Conservation (phyloP, 495 filamentous ascomycete species). For the Durotheca rogersii region DNA sequence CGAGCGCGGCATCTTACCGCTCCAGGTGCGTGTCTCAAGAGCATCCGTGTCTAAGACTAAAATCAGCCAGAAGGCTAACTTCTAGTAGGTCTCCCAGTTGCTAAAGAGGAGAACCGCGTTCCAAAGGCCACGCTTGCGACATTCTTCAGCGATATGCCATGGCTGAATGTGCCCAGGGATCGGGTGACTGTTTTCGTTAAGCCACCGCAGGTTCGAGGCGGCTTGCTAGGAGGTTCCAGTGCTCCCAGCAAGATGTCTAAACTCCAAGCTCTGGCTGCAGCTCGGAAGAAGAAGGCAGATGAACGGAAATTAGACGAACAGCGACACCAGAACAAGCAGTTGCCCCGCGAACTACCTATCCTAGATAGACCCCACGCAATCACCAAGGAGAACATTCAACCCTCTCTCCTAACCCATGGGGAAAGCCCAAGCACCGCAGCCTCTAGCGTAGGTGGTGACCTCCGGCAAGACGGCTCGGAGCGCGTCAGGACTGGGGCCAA, state of each 20-base stretch:
- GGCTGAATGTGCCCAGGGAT: conserved; percentile 73
- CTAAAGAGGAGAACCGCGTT: too few species aligned
- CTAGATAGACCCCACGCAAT: not conserved
- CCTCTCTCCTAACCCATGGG: not conserved
- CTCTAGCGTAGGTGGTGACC: not conserved
- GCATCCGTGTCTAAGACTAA: conserved; percentile 7
- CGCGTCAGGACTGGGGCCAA: not conserved
- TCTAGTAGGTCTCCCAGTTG: too few species aligned
- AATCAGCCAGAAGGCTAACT: conserved; percentile 21
- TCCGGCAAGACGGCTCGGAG: not conserved
- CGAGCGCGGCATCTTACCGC: conserved; percentile 5
- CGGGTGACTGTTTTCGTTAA: conserved; percentile 68
- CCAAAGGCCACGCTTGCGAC: conserved; percentile 29
- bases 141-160: conserved; percentile 84
- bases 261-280: conserved; percentile 83
- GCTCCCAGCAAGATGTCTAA: conserved; percentile 77
- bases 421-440: not conserved
- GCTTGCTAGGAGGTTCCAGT: conserved; percentile 74
- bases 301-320: conserved; percentile 51
- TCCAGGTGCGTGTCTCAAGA: conserved; percentile 21
- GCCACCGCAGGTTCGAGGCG: conserved; percentile 59
- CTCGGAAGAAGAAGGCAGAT: conserved; percentile 80
- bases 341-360: conserved; percentile 6
- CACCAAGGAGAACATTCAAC: conserved; percentile 21
- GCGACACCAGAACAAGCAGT: conserved; percentile 1